phyloP scores from a whole-genome alignment of 768 basidiomycete genomes.

The Termitomyces sp. region DNA sequence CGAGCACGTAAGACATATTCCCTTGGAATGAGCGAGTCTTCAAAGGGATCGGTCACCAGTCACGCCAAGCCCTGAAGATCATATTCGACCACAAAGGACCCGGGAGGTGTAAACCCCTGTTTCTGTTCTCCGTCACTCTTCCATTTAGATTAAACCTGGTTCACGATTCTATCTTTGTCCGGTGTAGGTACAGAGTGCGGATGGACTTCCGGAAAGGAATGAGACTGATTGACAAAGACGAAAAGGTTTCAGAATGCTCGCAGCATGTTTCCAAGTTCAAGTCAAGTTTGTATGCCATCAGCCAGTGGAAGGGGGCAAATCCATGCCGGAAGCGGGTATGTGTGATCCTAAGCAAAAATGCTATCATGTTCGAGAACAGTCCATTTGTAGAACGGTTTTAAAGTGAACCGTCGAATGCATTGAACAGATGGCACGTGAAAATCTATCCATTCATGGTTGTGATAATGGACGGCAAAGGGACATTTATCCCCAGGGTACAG shows the following conservation, averaged over 20 bases:
- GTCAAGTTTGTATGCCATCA: not conserved
- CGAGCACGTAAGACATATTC: not conserved
- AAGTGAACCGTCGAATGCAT: not conserved
- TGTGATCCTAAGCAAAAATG: not conserved
- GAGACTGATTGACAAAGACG: not conserved
- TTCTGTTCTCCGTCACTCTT: not conserved
- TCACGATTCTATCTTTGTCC: not conserved
- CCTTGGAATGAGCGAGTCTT: not conserved
- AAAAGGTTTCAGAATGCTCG: not conserved
- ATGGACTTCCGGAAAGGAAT: not conserved
- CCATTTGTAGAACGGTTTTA: not conserved
- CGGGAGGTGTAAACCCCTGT: not conserved
- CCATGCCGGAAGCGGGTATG: not conserved
- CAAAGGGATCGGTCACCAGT: too few species aligned
- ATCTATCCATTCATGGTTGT: not conserved
- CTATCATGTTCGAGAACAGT: not conserved
- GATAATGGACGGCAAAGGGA: not conserved
- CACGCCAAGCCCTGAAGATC: not conserved
- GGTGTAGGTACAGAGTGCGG: not conserved
- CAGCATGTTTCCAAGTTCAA: not conserved
- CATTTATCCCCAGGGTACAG: slow-evolving; percentile 1
- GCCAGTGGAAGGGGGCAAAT: not conserved
- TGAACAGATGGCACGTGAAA: not conserved
- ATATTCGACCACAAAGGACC: not conserved
- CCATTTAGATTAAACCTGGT: not conserved